Evolutionary conservation across 345 rosid genomes (phyloP), one percentile per base, ranked within the genome.

Genomic region (Trapa incisa): DNA sequence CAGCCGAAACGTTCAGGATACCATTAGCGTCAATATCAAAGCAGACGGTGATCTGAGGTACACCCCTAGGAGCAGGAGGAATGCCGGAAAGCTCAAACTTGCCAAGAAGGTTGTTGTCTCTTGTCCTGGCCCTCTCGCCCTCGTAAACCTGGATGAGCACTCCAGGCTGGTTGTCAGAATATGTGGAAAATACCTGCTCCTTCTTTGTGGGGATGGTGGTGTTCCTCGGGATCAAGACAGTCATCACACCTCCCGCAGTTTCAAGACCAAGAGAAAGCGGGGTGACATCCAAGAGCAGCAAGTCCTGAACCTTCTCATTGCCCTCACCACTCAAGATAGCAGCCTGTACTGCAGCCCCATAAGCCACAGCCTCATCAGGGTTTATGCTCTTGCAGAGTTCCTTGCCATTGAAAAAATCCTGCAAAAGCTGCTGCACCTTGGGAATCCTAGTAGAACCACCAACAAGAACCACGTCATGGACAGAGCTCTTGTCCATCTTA

Each of bases 281-380:
- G 1, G 92, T 87, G 10, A 86, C 89, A 61, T 87, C 89, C 57
- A 87, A 76, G 62, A 87, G 75, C 58, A 87, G 75, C 32, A 87
- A 80, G 69, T 87, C 89, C 22, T 87, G 92, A 0, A 87, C 92
- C 82, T 85, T 87, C 76, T 87, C 93, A 1, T 85, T 85, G 41
- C 92, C 92, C 72, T 87, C 89, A 1, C 92, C 92, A 58, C 89
- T 85, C 71, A 87, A 76, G 65, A 87, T 87, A 22, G 92, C 92
- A 53, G 89, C 92, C 58, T 87, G 92, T 5, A 87, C 93, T 5
- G 93, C 94, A 16, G 94, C 94, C 65, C 94, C 94, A 14, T 87
- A 87, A 0, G 94, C 94, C 38, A 87, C 94, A 2, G 94, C 94
- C 74, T 87, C 94, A 56, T 87, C 92, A 0, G 92, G 92, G 74